These are phyloP conservation scores for Epichloe uncinata DNA, from an alignment of 2,329 filamentous ascomycete species.

Conservation along the genomic window DNA sequence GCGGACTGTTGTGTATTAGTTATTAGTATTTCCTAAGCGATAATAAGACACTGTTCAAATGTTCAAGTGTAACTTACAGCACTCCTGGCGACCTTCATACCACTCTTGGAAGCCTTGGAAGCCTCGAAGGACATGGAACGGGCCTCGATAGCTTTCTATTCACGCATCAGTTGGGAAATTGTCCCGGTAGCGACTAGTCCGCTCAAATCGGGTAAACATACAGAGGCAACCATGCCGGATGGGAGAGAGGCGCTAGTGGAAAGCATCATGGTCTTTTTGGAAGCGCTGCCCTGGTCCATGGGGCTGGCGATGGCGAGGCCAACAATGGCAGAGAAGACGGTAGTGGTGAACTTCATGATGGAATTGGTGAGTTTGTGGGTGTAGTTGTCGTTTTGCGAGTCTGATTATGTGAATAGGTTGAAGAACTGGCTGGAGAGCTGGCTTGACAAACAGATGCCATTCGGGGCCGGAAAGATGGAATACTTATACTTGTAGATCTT, in stretches of 20 bases:
- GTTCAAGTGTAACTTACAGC: too few species aligned
- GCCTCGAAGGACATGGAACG: too few species aligned
- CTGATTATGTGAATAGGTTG: background rate
- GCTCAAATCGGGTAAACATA: background rate
- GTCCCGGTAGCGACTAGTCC: too few species aligned
- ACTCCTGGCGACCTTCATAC: too few species aligned
- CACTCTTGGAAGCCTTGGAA: too few species aligned
- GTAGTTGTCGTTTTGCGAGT: background rate
- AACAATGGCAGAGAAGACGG: background rate
- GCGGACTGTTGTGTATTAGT: too few species aligned
- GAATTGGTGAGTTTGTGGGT: background rate
- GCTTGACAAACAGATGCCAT: background rate
- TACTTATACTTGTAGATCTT: background rate
- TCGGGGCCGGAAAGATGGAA: background rate
- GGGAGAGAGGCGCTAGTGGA: background rate
- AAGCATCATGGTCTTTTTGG: background rate
- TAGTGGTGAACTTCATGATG: conserved; percentile 1
- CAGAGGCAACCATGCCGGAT: background rate
- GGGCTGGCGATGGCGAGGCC: background rate
- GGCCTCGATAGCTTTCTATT: too few species aligned
- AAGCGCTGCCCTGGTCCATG: background rate
- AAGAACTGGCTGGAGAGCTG: background rate
- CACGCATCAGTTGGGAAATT: too few species aligned
- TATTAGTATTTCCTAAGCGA: too few species aligned
- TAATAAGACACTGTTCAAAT: too few species aligned